Evolutionary conservation across 805 yeast genomes (phyloP), one percentile per base, ranked within the genome.

Genomic region (Teunomyces pallodes): DNA sequence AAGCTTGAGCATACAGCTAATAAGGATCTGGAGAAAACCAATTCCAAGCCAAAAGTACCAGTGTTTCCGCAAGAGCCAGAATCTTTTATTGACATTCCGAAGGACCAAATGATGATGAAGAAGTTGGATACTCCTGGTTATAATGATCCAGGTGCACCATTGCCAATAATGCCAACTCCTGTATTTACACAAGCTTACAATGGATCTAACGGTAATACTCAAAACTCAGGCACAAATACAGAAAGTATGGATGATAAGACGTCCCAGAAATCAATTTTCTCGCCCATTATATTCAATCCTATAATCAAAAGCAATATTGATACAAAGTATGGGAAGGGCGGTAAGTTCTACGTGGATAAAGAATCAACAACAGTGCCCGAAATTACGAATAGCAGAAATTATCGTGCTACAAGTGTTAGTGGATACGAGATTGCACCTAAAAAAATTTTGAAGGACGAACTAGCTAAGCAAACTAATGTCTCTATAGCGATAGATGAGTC

Each of bases 261-360:
- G 2, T 36, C 36, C 3, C 49, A 42, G 45, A 79, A 69, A 48
- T 87, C 96, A 38, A 81, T 85, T 0, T 91, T 90, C 65, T 87
- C 96, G 0, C 96, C 96, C 0, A 71, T 90, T 36, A 76, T 79
- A 36, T 91, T 90, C 67, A 86, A 88, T 57, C 96, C 96, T 0
- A 77, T 85, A 14, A 86, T 89, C 46, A 83, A 82, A 48, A 78
- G 80, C 42, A 82, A 80, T 49, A 83, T 92, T 35, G 98, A 92
- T 61, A 82, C 87, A 48, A 92, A 92, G 59, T 92, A 92, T 58
- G 84, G 85, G 9, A 77, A 78, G 53, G 99, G 99, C 5, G 99
- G 99, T 1, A 87, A 91, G 59, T 92, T 87, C 61, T 90, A 83
- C 60, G 88, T 87, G 12, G 69, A 66, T 4, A 62, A 66, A 42